Evolutionary conservation across 2,329 filamentous ascomycete genomes (phyloP).

Genomic region (Aspergillus tamarii): DNA sequence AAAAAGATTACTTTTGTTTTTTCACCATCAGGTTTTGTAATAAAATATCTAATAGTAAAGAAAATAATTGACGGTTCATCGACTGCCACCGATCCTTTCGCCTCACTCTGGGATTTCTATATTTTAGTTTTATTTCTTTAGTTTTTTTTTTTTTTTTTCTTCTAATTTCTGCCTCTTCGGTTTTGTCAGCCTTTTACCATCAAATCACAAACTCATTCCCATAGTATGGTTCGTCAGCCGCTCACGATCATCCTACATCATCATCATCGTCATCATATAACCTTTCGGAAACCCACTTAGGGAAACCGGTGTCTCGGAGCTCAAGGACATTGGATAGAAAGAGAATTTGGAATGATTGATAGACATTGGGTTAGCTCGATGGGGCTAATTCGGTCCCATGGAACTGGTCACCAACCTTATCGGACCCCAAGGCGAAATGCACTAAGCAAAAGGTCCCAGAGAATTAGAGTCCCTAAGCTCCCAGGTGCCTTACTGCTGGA

Average conservation of each 20-base stretch:
- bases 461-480: not conserved
- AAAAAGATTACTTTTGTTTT: not conserved
- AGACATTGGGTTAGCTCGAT: not conserved
- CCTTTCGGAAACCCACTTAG: conserved; percentile 7
- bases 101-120: not conserved
- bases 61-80: not conserved
- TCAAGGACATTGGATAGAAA: not conserved
- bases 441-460: conserved; percentile 1
- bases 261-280: not conserved
- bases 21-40: not conserved
- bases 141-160: not conserved
- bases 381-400: conserved; percentile 7
- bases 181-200: not conserved
- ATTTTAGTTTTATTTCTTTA: not conserved
- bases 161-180: not conserved
- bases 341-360: conserved; percentile 4
- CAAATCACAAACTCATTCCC: not conserved
- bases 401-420: conserved; percentile 12
- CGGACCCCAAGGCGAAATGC: not conserved
- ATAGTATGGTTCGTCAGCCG: conserved; percentile 6
- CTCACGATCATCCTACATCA: conserved; percentile 4
- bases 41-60: not conserved
- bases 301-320: not conserved
- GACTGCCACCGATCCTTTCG: conserved; percentile 2
- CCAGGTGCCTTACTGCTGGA: not conserved